A percentile compares a stretch with the other conserved stretches of the same genome.
Evolutionary conservation across 78 protist species (phyloP).

Genomic region (Dictyostelium firmibasis): DNA sequence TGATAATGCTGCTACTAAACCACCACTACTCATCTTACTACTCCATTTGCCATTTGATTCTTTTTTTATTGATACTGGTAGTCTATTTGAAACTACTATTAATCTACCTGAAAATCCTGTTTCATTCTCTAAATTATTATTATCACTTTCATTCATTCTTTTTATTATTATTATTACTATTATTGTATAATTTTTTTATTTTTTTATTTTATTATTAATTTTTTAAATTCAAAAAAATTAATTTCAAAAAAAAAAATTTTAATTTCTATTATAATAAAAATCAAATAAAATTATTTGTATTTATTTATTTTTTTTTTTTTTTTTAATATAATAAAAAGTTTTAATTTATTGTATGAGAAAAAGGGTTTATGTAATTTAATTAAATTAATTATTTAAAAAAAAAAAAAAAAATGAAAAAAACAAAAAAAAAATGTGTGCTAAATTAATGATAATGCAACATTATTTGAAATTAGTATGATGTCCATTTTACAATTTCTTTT

Average conservation of each 20-base stretch:
- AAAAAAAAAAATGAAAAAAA: too few relatives aligned
- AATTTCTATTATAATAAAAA: too few relatives aligned
- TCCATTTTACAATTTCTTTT: background rate
- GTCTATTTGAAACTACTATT: conserved; percentile 74
- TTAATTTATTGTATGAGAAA: background rate
- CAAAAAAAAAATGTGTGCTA: background rate
- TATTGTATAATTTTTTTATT: background rate
- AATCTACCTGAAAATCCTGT: conserved; percentile 43
- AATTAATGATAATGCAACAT: background rate
- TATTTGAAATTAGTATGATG: background rate
- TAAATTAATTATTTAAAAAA: too few relatives aligned
- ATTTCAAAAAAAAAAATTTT: too few relatives aligned
- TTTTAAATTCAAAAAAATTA: too few relatives aligned
- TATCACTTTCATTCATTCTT: background rate
- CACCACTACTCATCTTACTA: conserved; percentile 79
- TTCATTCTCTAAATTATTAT: conserved; percentile 6
- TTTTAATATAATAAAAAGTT: too few relatives aligned
- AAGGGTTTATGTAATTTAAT: background rate
- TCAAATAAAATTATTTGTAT: too few relatives aligned
- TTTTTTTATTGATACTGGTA: conserved; percentile 70
- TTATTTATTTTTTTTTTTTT: too few relatives aligned
- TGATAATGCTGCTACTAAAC: conserved; percentile 76
- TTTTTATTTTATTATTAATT: background rate
- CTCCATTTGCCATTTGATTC: conserved; percentile 55
- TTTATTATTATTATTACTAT: background rate